Evolutionary conservation across 305 asterid genomes (phyloP).

Genomic region (Fraxinus xanthoxyloides): DNA sequence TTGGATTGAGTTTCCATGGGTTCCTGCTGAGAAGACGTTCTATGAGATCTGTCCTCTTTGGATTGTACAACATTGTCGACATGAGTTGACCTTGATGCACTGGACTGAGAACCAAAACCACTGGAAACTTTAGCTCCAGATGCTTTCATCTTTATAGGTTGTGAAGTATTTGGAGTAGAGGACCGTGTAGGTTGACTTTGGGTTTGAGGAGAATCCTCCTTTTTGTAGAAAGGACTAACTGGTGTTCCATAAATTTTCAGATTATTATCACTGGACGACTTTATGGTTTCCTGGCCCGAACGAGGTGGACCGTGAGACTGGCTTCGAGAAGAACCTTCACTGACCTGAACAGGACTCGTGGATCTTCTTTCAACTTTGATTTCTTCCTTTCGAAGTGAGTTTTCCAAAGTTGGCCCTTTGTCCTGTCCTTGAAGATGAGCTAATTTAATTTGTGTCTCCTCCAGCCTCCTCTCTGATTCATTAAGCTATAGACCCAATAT

Average conservation of each 20-base stretch:
- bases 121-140: slow-evolving; percentile 23
- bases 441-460: slow-evolving; percentile 32
- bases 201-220: slow-evolving; percentile 11
- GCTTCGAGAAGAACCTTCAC: slow-evolving; percentile 21
- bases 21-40: slow-evolving; percentile 24
- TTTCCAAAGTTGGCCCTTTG: slow-evolving; percentile 17
- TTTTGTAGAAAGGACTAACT: slow-evolving; percentile 6
- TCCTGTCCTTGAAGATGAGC: slow-evolving; percentile 28
- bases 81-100: slow-evolving; percentile 18
- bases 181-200: slow-evolving; percentile 28
- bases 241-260: slow-evolving; percentile 9
- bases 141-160: slow-evolving; percentile 24
- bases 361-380: slow-evolving; percentile 29
- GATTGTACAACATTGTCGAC: slow-evolving; percentile 19
- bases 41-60: slow-evolving; percentile 24
- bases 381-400: slow-evolving; percentile 15
- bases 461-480: slow-evolving; percentile 35
- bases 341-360: slow-evolving; percentile 24
- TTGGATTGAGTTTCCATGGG: slow-evolving; percentile 28
- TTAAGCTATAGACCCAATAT: slow-evolving; percentile 39
- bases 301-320: slow-evolving; percentile 15
- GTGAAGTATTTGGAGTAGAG: slow-evolving; percentile 20
- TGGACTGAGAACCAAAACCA: slow-evolving; percentile 25
- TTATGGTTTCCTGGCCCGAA: background rate
- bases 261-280: slow-evolving; percentile 7